These are phyloP conservation scores for Tilletia setariae DNA, from an alignment of 1,284 basidiomycete species.

Conservation along the genomic window DNA sequence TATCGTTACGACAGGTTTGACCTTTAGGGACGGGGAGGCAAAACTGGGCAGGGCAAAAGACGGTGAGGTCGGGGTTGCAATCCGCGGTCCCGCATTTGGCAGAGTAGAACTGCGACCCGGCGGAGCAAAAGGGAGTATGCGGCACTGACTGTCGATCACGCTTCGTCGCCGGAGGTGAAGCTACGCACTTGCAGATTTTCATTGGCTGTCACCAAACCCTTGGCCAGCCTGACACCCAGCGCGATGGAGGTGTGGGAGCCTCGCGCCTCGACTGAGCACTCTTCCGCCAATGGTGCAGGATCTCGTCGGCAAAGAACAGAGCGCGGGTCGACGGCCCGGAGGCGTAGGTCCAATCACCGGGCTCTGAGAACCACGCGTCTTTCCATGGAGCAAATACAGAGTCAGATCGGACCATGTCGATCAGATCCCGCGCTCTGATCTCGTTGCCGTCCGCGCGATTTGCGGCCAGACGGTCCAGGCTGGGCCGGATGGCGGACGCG, in stretches of 20 bases:
- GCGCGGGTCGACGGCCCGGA: neutral
- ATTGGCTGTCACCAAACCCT: too few relatives aligned
- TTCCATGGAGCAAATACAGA: neutral
- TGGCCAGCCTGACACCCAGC: neutral
- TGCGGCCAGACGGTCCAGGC: slow-evolving; percentile 2
- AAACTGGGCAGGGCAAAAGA: too few relatives aligned
- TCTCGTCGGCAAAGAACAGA: neutral
- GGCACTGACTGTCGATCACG: too few relatives aligned
- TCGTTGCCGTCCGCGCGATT: neutral
- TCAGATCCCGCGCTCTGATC: neutral
- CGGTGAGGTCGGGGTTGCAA: too few relatives aligned
- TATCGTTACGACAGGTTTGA: too few relatives aligned
- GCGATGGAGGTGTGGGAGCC: neutral
- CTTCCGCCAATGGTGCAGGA: slow-evolving; percentile 1
- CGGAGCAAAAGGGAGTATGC: too few relatives aligned
- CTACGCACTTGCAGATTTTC: too few relatives aligned
- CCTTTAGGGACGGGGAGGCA: too few relatives aligned
- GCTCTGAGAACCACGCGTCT: neutral
- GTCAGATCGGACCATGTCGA: neutral
- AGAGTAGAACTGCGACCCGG: too few relatives aligned
- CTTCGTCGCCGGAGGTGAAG: too few relatives aligned
- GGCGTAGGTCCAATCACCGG: neutral
- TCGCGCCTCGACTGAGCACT: slow-evolving; percentile 3
- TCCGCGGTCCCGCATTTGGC: too few relatives aligned
- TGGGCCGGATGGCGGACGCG: neutral